Evolutionary conservation across 1,139 yeast genomes (phyloP), one percentile per base, ranked within the genome.

Genomic region (Lodderomyces jiufengensis): DNA sequence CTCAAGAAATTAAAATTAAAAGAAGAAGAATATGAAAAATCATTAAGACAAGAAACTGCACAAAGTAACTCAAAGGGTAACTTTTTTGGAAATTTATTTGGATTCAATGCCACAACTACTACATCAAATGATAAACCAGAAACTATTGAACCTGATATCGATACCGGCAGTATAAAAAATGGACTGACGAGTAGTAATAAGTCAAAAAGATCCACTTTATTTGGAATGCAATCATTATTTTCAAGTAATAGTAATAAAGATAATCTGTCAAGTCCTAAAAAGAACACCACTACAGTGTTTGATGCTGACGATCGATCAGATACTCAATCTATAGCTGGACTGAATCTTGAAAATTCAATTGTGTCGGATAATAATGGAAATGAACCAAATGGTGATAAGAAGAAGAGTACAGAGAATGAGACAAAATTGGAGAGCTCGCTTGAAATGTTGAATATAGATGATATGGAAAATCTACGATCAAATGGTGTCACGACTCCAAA

Each of bases 11-110:
- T 68, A 33, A 60, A 56, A 41, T 46, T 52, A 37, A 67, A 61
- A 47, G 74, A 69, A 44, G 72, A 64, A 40, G 69, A 67, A 41
- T 66, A 66, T 38, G 73, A 66, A 33, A 35, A 33, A 31, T 36
- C 40, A 11, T 24, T 38, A 25, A 13, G 31, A 21, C 33, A 34
- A 34, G 36, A 33, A 12, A 32, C 31, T 3, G 28, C 22, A 13
- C 39, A 40, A 24, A 20, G 31, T 21, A 32, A 31, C 15, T 27
- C 27, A 6, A 18, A 18, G 9, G 37, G 39, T 11, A 33, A 34
- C 13, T 40, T 40, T 28, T 34, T 40, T 24, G 45, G 39, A 5
- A 38, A 30, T 20, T 37, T 43, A 23, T 43, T 43, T 32, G 41
- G 43, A 6, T 41, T 43, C 13, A 29, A 32, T 22, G 9, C 29